Conservation (phyloP, 352 stramenopile genomes). For the Globisporangium heterothallicum region DNA sequence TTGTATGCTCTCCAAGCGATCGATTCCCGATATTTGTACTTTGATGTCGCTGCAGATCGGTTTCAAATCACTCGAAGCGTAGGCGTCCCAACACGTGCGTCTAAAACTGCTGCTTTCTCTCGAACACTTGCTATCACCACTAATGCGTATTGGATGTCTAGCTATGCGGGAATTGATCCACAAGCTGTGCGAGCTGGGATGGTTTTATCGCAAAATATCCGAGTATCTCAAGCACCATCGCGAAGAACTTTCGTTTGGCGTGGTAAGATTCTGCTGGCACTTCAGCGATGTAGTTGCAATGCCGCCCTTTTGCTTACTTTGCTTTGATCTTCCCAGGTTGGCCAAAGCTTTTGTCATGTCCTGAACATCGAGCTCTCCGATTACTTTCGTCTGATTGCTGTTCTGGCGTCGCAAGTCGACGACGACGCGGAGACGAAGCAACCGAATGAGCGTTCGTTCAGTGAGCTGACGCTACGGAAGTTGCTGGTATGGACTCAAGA, state of each 20-base stretch:
- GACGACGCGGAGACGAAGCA: conserved; percentile 66
- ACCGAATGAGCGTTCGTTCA: conserved; percentile 26
- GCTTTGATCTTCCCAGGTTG: conserved; percentile 36
- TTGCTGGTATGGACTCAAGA: conserved; percentile 89
- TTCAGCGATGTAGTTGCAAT: background rate
- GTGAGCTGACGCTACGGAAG: conserved; percentile 83
- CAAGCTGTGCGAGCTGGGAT: conserved; percentile 84
- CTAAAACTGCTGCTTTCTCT: background rate
- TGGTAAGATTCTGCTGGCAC: conserved; percentile 39
- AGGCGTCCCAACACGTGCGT: conserved; percentile 74
- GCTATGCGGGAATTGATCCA: conserved; percentile 81
- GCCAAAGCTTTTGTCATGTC: conserved; percentile 87
- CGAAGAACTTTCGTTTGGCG: conserved; percentile 65
- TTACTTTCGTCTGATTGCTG: conserved; percentile 92
- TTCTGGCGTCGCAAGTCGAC: conserved; percentile 88
- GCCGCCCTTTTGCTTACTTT: background rate
- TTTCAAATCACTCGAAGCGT: conserved; percentile 79
- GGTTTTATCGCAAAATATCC: conserved; percentile 86
- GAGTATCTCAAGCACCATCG: conserved; percentile 74
- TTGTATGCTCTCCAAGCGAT: conserved; percentile 92
- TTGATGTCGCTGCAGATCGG: conserved; percentile 64
- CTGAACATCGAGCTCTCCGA: conserved; percentile 89
- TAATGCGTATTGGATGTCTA: conserved; percentile 14
- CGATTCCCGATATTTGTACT: conserved; percentile 87
- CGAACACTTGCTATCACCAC: background rate